Percentiles rank a stretch among this genome's conserved stretches.
These are phyloP conservation scores for Scheffersomyces titani DNA, from an alignment of 1,139 yeast genomes.

Conservation along the genomic window DNA sequence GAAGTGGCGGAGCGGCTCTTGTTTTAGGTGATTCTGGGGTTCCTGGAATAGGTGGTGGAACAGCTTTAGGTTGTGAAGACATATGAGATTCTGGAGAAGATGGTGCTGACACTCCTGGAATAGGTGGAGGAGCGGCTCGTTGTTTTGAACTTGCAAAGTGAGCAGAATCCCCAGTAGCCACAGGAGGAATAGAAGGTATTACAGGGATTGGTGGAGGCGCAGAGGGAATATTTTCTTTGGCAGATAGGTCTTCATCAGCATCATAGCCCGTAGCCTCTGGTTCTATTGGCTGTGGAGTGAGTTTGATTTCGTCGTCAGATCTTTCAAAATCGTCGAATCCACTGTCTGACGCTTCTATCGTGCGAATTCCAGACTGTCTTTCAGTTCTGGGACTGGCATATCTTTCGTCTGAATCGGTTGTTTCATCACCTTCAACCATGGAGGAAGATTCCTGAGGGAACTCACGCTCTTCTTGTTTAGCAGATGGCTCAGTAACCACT, in stretches of 20 bases:
- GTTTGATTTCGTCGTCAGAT: conserved; percentile 11
- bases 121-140: conserved; percentile 9
- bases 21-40: conserved; percentile 3
- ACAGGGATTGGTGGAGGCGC: conserved; percentile 7
- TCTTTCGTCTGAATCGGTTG: conserved; percentile 20
- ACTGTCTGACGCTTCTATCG: conserved; percentile 17
- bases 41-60: conserved; percentile 17
- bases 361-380: not conserved
- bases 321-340: conserved; percentile 15
- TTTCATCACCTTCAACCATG: conserved; percentile 32
- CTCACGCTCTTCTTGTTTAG: not conserved
- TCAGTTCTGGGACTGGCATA: not conserved
- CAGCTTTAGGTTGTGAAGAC: conserved; percentile 12
- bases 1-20: conserved; percentile 8
- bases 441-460: conserved; percentile 25
- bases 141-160: not conserved
- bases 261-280: conserved; percentile 44
- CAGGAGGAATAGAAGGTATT: conserved; percentile 2
- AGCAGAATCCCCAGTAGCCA: not conserved
- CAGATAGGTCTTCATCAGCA: conserved; percentile 47
- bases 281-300: conserved; percentile 18
- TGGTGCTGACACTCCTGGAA: conserved; percentile 15
- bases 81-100: conserved; percentile 13
- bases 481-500: conserved; percentile 11
- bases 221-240: conserved; percentile 19